phyloP scores from a whole-genome alignment of 768 basidiomycete species.

The Tylopilus sp. region DNA sequence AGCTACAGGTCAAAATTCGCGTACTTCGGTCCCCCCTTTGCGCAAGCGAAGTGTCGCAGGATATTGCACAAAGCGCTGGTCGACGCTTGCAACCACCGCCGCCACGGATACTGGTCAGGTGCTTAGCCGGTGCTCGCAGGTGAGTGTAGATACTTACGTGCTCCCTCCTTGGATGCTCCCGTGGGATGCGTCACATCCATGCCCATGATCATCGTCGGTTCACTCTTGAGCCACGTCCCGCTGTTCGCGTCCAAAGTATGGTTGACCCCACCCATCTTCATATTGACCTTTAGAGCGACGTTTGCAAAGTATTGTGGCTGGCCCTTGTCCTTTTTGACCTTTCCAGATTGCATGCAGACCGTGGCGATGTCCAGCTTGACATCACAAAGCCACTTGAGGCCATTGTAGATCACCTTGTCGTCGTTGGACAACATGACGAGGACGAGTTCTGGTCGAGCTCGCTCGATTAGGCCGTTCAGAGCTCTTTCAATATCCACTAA shows the following conservation, averaged over 20 bases:
- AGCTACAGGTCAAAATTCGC: not conserved
- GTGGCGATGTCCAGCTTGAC: conserved; percentile 49
- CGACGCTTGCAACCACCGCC: conserved; percentile 51
- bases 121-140: not conserved
- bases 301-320: conserved; percentile 52
- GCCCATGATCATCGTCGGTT: conserved; percentile 53
- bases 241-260: conserved; percentile 41
- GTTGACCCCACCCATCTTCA: conserved; percentile 55
- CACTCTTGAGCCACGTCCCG: conserved; percentile 38
- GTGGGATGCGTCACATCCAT: conserved; percentile 71
- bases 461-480: not conserved
- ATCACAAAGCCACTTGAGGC: conserved; percentile 49
- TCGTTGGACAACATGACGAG: conserved; percentile 47
- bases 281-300: conserved; percentile 53
- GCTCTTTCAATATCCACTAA: not conserved
- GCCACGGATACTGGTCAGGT: conserved; percentile 41
- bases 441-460: conserved; percentile 22
- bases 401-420: conserved; percentile 48
- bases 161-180: conserved; percentile 52
- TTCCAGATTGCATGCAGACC: conserved; percentile 68
- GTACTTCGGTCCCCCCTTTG: conserved; percentile 63
- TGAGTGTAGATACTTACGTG: conserved; percentile 26
- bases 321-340: conserved; percentile 52
- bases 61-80: conserved; percentile 44
- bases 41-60: conserved; percentile 48